Percentiles rank a stretch among this genome's conserved stretches.
Conservation (phyloP, 805 yeast genomes). For the Yamadazyma nakazawae region DNA sequence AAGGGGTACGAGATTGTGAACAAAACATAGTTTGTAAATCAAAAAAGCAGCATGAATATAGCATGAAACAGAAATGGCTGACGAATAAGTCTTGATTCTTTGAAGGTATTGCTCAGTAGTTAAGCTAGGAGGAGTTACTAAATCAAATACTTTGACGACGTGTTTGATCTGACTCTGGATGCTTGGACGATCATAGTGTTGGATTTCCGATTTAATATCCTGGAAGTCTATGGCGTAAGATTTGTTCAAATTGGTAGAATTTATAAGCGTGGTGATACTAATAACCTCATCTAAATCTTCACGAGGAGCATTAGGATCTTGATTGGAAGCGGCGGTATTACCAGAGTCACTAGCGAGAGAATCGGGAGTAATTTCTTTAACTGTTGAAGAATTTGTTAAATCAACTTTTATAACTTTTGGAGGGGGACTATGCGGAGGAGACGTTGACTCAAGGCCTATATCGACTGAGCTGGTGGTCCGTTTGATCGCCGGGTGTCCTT, state of each 20-base stretch:
- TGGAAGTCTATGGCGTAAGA: conserved; percentile 11
- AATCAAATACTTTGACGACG: conserved; percentile 29
- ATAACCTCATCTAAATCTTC: conserved; percentile 2
- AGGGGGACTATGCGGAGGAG: conserved; percentile 25
- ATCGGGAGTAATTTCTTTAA: neutral
- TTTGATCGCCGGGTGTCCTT: neutral
- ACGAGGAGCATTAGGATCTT: conserved; percentile 19
- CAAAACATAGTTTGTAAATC: conserved; percentile 33
- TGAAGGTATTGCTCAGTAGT: conserved; percentile 33
- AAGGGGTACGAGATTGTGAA: conserved; percentile 30
- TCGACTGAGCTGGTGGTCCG: neutral
- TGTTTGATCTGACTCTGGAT: conserved; percentile 23
- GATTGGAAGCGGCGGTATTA: conserved; percentile 3
- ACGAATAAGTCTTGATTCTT: conserved; percentile 37
- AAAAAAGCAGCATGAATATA: conserved; percentile 39
- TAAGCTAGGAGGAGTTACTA: conserved; percentile 33
- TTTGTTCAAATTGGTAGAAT: conserved; percentile 9
- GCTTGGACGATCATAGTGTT: conserved; percentile 9
- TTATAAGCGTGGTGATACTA: conserved; percentile 8
- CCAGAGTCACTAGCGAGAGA: neutral
- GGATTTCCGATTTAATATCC: conserved; percentile 12
- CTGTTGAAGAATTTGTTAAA: neutral
- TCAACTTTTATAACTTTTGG: conserved; percentile 8
- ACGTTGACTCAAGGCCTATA: neutral
- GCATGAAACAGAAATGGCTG: conserved; percentile 36